Percentiles rank a stretch among this genome's conserved stretches.
These are phyloP conservation scores for Pseudisothecium myosuroides DNA, from an alignment of 225 moss, liverwort and hornwort species.

Conservation along the genomic window DNA sequence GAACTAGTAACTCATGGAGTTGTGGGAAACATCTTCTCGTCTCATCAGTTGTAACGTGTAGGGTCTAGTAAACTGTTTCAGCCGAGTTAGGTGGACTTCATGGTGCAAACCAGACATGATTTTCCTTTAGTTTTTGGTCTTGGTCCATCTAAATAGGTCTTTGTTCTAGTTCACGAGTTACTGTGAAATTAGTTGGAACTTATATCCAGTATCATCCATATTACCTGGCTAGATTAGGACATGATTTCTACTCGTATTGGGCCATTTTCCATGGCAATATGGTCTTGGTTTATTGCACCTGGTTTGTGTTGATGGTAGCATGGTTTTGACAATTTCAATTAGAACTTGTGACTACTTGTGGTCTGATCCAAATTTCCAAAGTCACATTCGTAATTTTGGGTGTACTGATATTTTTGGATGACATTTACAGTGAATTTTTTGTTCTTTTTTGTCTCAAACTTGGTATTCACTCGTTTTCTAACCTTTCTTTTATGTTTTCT, in stretches of 20 bases:
- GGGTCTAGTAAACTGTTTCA: not conserved
- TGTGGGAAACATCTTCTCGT: not conserved
- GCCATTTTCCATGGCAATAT: not conserved
- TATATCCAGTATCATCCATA: not conserved
- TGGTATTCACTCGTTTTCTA: not conserved
- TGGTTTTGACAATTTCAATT: not conserved
- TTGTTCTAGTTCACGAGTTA: not conserved
- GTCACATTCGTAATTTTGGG: not conserved
- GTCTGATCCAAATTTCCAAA: not conserved
- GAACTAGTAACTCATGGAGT: not conserved
- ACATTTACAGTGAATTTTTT: not conserved
- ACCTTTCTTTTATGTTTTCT: not conserved
- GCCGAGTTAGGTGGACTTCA: not conserved
- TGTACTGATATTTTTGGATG: not conserved
- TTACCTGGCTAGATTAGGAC: not conserved
- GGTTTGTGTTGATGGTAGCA: not conserved
- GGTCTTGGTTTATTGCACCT: not conserved
- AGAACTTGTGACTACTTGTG: not conserved
- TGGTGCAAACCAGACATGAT: not conserved
- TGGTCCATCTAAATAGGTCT: not conserved
- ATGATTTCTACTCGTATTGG: not conserved
- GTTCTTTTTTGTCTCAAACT: not conserved
- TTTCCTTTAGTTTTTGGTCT: not conserved
- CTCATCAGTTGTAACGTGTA: not conserved
- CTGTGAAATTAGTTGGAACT: not conserved